Evolutionary conservation across 176 grass and related monocot species (phyloP), one percentile per base, ranked within the genome.

Genomic region (bread wheat (Triticum aestivum)): DNA sequence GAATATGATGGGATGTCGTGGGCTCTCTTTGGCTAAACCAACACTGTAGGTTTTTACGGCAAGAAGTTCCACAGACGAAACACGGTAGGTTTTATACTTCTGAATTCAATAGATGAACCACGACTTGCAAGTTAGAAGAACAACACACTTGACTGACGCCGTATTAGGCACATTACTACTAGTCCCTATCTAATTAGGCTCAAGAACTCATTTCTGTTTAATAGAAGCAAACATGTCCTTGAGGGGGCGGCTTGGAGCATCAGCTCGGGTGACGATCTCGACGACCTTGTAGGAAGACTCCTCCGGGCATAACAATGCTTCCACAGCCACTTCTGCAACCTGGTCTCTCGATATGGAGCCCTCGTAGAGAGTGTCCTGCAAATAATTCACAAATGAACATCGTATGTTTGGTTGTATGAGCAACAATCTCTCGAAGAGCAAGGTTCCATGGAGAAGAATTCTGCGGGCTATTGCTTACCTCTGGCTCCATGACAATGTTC

Each of bases 341-440:
- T 92, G 89, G 14, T 86, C 79, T 56, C 92, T 89, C 42, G 92
- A 94, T 87, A 94, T 94, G 34, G 92, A 94, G 74, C 92, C 92
- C 5, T 89, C 85, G 18, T 83, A 94, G 49, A 94, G 89, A 9
- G 79, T 94, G 61, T 94, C 93, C 93, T 94, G 56, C 63, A 81
- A 73, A 83, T 56, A 17, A 51, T 76, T 9, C 6, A 45, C 3
- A 21, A 5, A 85, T 5, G 69, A 84, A 73, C n/a, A 83, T 23
- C 6, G 8, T 23, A 54, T 3, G 1, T 4, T 49, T 39, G 20
- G 33, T 29, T 42, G 33, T 64, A 21, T 2, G 58, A 59, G 20
- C 11, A 29, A 73, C 8, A 42, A 41, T 10, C 39, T 41, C 39
- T 41, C 9, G 39, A 41, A 41, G 9, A 41, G 9, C 39, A 41